Conservation (phyloP, 1,284 basidiomycete genomes). For the Ceratobasidium sp. region DNA sequence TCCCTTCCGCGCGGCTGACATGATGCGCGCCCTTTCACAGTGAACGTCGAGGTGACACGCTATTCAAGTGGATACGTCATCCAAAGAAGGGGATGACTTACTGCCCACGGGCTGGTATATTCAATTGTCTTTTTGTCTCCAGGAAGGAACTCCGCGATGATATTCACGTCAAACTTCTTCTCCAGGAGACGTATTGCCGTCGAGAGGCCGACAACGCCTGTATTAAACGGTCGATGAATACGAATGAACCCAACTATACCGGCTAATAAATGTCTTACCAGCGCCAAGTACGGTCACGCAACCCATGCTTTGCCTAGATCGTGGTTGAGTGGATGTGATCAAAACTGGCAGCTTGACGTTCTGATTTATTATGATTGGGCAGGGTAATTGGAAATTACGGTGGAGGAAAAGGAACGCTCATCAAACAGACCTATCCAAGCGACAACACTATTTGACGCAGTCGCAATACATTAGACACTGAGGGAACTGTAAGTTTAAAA, state of each 20-base stretch:
- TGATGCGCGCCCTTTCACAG: slow-evolving; percentile 69
- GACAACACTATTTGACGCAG: too few species aligned
- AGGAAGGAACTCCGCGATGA: slow-evolving; percentile 75
- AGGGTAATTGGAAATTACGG: too few species aligned
- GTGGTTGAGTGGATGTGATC: too few species aligned
- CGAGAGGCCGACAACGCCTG: slow-evolving; percentile 77
- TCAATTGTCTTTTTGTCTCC: slow-evolving; percentile 71
- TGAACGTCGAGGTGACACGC: too few species aligned
- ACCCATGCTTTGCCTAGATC: too few species aligned
- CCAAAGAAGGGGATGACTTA: slow-evolving; percentile 56
- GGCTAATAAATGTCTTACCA: neutral
- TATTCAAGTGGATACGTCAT: neutral
- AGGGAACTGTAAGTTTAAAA: too few species aligned
- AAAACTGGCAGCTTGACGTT: too few species aligned
- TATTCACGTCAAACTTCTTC: slow-evolving; percentile 66
- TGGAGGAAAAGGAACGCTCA: too few species aligned
- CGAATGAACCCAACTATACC: neutral
- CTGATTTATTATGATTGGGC: too few species aligned
- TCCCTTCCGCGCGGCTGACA: slow-evolving; percentile 63
- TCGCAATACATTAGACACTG: too few species aligned
- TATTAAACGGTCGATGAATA: too few species aligned
- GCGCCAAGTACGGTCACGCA: neutral
- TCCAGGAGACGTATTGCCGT: slow-evolving; percentile 74
- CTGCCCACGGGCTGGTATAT: slow-evolving; percentile 83
- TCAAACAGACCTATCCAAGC: too few species aligned